phyloP scores from a whole-genome alignment of 306 rosid species.

The Gastrolobium bilobum region DNA sequence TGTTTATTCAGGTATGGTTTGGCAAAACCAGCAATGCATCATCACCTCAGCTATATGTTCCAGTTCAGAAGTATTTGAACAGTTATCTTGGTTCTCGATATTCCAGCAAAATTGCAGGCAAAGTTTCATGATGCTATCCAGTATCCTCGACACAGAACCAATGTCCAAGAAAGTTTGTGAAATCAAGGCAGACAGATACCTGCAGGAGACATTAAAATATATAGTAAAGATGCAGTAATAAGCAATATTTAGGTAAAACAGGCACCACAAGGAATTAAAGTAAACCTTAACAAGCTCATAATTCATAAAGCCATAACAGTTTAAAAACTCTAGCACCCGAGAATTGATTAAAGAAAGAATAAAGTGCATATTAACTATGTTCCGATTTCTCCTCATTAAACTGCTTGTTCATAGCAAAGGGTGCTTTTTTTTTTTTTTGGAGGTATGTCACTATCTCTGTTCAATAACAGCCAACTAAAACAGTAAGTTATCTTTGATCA shows the following conservation, averaged over 20 bases:
- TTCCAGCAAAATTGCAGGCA: constrained; percentile 96
- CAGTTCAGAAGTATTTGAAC: constrained; percentile 80
- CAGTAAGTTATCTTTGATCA: constrained; percentile 17
- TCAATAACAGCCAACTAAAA: constrained; percentile 20
- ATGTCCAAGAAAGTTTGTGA: constrained; percentile 97
- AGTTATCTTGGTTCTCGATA: constrained; percentile 85
- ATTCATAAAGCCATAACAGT: constrained; percentile 19
- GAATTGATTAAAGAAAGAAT: constrained; percentile 35
- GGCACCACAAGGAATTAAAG: constrained; percentile 38
- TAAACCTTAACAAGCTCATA: constrained; percentile 29
- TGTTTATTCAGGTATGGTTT: constrained; percentile 24
- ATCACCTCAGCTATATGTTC: constrained; percentile 93
- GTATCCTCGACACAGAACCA: constrained; percentile 97
- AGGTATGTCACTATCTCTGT: background rate
- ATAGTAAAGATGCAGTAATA: constrained; percentile 16
- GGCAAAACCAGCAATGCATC: constrained; percentile 21
- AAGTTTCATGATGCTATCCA: constrained; percentile 95
- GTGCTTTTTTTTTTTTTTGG: background rate
- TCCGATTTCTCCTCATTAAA: constrained; percentile 43
- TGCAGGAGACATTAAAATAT: constrained; percentile 48
- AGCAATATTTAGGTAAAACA: constrained; percentile 31
- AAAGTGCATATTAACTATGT: background rate
- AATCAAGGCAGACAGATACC: constrained; percentile 91
- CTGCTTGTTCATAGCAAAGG: constrained; percentile 18
- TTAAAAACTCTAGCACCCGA: constrained; percentile 1